phyloP scores from a whole-genome alignment of 2,329 filamentous ascomycete species.

The Nothophoma quercina region DNA sequence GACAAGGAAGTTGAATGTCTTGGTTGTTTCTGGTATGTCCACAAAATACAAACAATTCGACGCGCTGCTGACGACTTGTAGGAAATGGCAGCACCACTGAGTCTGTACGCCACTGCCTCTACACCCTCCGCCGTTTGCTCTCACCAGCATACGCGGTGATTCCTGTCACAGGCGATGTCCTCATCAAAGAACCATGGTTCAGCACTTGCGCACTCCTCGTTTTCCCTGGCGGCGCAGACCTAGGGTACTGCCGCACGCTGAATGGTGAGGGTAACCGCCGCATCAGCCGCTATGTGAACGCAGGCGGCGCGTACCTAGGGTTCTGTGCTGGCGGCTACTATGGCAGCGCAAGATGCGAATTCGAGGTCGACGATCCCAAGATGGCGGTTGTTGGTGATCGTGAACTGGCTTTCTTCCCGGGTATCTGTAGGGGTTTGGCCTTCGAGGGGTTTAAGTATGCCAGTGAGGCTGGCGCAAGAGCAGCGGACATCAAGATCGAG shows the following conservation, averaged over 20 bases:
- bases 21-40: constrained; percentile 83
- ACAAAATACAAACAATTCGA: not conserved
- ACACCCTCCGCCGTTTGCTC: constrained; percentile 83
- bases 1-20: constrained; percentile 79
- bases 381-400: constrained; percentile 86
- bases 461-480: constrained; percentile 83
- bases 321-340: constrained; percentile 97
- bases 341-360: constrained; percentile 81
- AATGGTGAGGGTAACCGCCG: constrained; percentile 87
- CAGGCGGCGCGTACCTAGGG: constrained; percentile 85
- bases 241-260: constrained; percentile 86
- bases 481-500: constrained; percentile 71
- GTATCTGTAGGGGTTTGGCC: constrained; percentile 82
- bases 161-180: constrained; percentile 76
- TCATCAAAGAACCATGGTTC: constrained; percentile 92
- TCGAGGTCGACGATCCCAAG: constrained; percentile 81
- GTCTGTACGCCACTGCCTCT: constrained; percentile 88
- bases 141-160: constrained; percentile 93
- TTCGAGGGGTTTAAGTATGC: constrained; percentile 91
- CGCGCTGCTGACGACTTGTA: constrained; percentile 43
- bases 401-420: constrained; percentile 89
- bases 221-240: constrained; percentile 91
- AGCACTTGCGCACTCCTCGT: constrained; percentile 87
- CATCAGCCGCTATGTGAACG: constrained; percentile 84
- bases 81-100: constrained; percentile 86